A percentile compares a stretch with the other conserved stretches of the same genome.
These are phyloP conservation scores for Ophiocordyceps robertsii DNA, from an alignment of 2,329 filamentous ascomycete genomes.

Conservation along the genomic window DNA sequence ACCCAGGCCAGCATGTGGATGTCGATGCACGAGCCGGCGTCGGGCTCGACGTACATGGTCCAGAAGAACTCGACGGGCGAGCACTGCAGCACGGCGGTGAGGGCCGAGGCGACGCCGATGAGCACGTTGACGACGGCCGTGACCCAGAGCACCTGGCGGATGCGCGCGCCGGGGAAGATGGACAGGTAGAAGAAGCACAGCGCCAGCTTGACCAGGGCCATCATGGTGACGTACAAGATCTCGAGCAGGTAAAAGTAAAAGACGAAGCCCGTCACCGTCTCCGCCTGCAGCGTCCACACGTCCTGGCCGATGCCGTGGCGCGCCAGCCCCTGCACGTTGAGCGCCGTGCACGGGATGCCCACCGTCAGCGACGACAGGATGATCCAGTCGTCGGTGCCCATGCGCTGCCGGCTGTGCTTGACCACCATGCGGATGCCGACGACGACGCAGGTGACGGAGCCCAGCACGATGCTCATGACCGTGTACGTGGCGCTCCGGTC, in stretches of 20 bases:
- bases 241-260: not conserved
- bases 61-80: not conserved
- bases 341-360: conserved; percentile 10
- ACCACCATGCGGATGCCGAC: conserved; percentile 8
- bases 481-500: conserved; percentile 2
- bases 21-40: not conserved
- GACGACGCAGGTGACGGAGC: conserved; percentile 6
- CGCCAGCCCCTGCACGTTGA: conserved; percentile 11
- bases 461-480: conserved; percentile 6
- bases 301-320: conserved; percentile 18
- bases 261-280: not conserved
- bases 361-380: conserved; percentile 10
- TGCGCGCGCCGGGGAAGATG: not conserved
- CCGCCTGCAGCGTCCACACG: conserved; percentile 16
- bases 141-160: not conserved
- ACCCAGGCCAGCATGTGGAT: not conserved
- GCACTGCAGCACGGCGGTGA: not conserved
- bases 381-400: conserved; percentile 19
- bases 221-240: conserved; percentile 1
- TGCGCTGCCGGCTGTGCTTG: conserved; percentile 14
- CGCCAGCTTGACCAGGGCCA: not conserved
- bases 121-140: not conserved
- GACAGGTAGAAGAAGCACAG: conserved; percentile 1
- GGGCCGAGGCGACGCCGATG: not conserved
- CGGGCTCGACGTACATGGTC: not conserved